Evolutionary conservation across 768 basidiomycete genomes (phyloP), one percentile per base, ranked within the genome.

Genomic region (Rhizopogon vulgaris): DNA sequence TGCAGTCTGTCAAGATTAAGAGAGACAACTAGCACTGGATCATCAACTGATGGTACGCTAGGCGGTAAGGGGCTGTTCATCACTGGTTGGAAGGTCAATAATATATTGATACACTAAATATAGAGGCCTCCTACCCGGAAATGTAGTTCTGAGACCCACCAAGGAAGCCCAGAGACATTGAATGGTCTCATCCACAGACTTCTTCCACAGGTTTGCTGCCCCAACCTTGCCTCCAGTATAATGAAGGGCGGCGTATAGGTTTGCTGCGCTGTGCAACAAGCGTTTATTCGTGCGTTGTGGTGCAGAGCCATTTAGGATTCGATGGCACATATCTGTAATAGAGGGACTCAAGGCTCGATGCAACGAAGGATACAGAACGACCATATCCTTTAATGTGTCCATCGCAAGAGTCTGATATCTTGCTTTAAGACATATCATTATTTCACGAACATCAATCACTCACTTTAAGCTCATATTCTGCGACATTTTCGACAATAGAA

Each of bases 161-260:
- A 88, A 79, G 2, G 85, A 77, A 52, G 71, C 74, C 81, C 81
- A 84, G n/a, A 79, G 82, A 60, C 84, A 82, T 0, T 69, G 70
- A 45, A 92, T 53, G 2, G 83, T 82, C 27, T 85, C 85, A 45
- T 90, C 87, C 24, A 91, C 53, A 14, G 81, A 82, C 59, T 85
- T 89, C 56, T 84, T 77, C 90, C 90, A 93, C 5, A 85, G 59
- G 48, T 72, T 78, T 10, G 80, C 73, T 14, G 83, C 82, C 24
- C 84, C 87, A 8, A 88, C 82, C 67, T 90, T 93, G 7, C 91
- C 90, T 18, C 88, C 88, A 0, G 86, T 83, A 27, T 79, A 68
- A 64, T 85, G 85, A 5, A 93, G 73, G 22, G 74, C 68, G 3
- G 83, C 69, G 52, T 84, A 87, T 18, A 93, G 73, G 17, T 69